Evolutionary conservation across 2,329 filamentous ascomycete species (phyloP).

Genomic region (Penicillium nordicum): DNA sequence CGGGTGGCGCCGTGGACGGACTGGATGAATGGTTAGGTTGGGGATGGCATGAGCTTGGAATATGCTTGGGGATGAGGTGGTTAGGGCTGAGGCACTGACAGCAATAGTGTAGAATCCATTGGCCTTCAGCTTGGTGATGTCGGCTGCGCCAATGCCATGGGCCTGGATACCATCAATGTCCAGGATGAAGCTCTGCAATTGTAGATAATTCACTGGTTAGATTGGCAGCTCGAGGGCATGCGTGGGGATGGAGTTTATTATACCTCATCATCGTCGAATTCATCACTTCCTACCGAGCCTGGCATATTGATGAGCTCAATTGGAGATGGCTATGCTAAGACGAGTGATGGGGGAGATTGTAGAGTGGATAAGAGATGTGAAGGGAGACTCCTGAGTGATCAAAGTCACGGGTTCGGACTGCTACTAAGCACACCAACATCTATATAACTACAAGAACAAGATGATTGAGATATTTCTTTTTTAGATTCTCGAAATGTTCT

Average conservation of each 20-base stretch:
- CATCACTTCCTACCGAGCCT: constrained; percentile 52
- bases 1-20: constrained; percentile 59
- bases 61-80: not conserved
- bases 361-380: not conserved
- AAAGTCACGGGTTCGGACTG: constrained; percentile 4
- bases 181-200: constrained; percentile 54
- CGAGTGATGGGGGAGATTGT: not conserved
- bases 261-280: constrained; percentile 51
- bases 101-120: constrained; percentile 63
- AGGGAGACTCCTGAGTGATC: not conserved
- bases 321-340: not conserved
- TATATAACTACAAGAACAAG: not conserved
- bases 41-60: not conserved
- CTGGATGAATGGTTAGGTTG: constrained; percentile 33
- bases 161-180: constrained; percentile 65
- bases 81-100: constrained; percentile 39
- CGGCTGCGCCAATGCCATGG: constrained; percentile 63
- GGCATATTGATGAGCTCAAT: constrained; percentile 43
- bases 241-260: not conserved
- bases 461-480: constrained; percentile 21
- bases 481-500: constrained; percentile 18
- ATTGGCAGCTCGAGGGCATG: not conserved
- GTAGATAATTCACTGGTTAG: not conserved
- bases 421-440: not conserved
- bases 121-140: constrained; percentile 63